Base-by-base conservation (phyloP, 306 rosid genomes). In the Inga laurina region DNA sequence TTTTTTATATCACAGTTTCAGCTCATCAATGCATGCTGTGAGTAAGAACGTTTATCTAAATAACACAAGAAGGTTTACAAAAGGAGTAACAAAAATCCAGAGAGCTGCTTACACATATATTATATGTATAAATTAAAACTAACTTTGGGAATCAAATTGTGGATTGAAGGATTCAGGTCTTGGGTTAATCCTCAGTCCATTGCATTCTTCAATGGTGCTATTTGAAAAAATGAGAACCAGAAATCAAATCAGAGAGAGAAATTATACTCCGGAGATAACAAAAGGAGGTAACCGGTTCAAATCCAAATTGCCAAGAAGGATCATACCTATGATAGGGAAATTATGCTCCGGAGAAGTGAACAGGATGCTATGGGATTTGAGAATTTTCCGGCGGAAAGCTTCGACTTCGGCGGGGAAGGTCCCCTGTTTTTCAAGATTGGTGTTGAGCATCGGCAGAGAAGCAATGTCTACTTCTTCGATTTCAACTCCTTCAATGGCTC, bases 261-360 rank as follows among this genome's bases (percentile, higher is more conserved):
- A 41, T 41, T 41, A 41, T 41, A 41, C 44, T 41, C 44, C 4
- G 7, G 30, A 27, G 59, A 52, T 52, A 5, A 56, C 65, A 57
- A 57, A 57, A 68, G 27, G 10, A 68, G 3, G 27, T 32, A 37
- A 18, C 12, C 22, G 41, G 34, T 34, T 9, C 45, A 66, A 66
- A 34, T 68, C 48, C 37, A 37, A 15, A 68, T 9, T 35, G 27
- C 19, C 19, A 37, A 12, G 13, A 30, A 21, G 11, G 57, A 45
- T 44, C 10, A 43, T 46, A 46, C 97, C 91, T 2, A 94, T 13
- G 54, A 92, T 74, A 34, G 92, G 91, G 91, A 77, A 91, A 74
- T 94, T 92, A 81, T 92, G 91, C 89, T 94, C 98, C 1, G 97
- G 94, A 15, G 97, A 90, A 78, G 98, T 96, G 13, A 94, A 92